phyloP scores from a whole-genome alignment of 208 protist genomes.

The Phytomonas sp. region DNA sequence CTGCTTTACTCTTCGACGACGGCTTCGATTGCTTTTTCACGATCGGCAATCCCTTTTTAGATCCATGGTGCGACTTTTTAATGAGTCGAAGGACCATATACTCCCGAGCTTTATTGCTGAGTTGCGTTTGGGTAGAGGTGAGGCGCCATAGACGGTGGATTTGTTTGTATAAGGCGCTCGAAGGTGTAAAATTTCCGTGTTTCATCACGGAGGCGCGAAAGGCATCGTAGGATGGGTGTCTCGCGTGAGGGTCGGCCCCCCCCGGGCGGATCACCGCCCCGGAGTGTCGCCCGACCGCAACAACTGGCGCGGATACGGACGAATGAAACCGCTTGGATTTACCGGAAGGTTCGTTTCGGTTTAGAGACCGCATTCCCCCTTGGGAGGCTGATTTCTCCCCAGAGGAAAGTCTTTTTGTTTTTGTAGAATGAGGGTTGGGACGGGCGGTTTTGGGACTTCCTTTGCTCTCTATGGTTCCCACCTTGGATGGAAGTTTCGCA shows the following conservation, averaged over 20 bases:
- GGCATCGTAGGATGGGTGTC: background rate
- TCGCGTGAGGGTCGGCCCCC: background rate
- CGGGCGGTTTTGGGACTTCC: background rate
- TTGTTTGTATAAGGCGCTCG: background rate
- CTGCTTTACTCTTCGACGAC: background rate
- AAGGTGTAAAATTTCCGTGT: background rate
- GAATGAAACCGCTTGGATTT: background rate
- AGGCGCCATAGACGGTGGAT: background rate
- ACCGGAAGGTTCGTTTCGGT: background rate
- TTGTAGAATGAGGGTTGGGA: background rate
- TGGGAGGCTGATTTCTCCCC: background rate
- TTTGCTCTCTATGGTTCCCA: background rate
- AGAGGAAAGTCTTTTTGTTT: background rate
- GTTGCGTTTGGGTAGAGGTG: background rate
- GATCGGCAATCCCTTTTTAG: background rate
- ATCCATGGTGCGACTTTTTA: background rate
- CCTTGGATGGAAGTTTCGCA: background rate
- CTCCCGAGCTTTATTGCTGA: background rate
- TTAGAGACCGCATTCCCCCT: background rate
- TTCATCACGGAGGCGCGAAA: background rate
- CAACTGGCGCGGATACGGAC: background rate
- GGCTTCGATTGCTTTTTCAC: slow-evolving; percentile 9
- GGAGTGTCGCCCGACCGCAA: background rate
- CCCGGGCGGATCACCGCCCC: background rate
- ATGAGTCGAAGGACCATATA: background rate